phyloP scores from a whole-genome alignment of 2,329 filamentous ascomycete genomes.

The Phialophora tarda region DNA sequence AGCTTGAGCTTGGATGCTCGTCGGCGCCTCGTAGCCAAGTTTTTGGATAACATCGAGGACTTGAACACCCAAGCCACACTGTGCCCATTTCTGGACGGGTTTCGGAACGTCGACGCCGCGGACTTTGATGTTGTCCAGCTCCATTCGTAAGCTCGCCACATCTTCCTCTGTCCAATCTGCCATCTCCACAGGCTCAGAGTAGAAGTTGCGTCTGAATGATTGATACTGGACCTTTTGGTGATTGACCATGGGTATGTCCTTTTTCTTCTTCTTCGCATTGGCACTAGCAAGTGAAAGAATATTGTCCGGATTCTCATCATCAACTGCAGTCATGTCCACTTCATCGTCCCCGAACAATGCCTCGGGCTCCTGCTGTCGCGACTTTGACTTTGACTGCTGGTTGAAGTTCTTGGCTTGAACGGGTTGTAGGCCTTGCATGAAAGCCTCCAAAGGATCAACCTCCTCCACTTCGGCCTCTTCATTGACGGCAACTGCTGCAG shows the following conservation, averaged over 20 bases:
- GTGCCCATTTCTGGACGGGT: conserved; percentile 94
- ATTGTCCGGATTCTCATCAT: conserved; percentile 67
- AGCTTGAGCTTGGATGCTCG: conserved; percentile 92
- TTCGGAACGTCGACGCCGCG: conserved; percentile 86
- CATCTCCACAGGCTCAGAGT: conserved; percentile 85
- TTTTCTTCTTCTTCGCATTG: conserved; percentile 71
- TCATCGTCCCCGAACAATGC: conserved; percentile 86
- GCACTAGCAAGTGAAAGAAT: conserved; percentile 62
- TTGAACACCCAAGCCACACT: conserved; percentile 86
- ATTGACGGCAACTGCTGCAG: conserved; percentile 54
- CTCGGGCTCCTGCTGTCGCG: conserved; percentile 72
- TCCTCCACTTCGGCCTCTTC: conserved; percentile 67
- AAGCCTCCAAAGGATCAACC: conserved; percentile 92
- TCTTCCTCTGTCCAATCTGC: conserved; percentile 83
- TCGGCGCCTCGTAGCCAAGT: conserved; percentile 85
- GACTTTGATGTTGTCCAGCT: conserved; percentile 95
- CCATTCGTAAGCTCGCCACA: conserved; percentile 77
- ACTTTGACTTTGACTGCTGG: conserved; percentile 50
- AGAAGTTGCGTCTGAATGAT: conserved; percentile 91
- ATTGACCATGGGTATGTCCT: conserved; percentile 87
- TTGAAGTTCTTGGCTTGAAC: conserved; percentile 44
- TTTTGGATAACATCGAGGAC: conserved; percentile 83
- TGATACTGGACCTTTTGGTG: conserved; percentile 86
- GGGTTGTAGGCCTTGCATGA: conserved; percentile 77
- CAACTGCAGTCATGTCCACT: conserved; percentile 65